Conservation (phyloP, 2,329 filamentous ascomycete species). For the Diaporthe ilicicola region DNA sequence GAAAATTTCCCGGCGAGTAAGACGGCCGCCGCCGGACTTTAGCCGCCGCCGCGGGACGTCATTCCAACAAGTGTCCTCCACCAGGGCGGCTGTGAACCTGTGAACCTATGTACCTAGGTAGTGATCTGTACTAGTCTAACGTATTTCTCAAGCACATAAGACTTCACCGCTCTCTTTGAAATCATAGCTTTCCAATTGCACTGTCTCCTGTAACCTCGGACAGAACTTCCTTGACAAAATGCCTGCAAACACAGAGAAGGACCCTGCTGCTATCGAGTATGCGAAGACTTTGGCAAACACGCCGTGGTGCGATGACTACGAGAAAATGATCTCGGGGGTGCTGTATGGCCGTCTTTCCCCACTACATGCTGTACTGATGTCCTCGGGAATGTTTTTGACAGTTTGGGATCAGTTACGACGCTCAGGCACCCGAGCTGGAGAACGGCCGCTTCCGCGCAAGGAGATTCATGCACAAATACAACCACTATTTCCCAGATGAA, state of each 20-base stretch:
- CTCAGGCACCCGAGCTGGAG: constrained; percentile 56
- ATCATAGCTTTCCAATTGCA: neutral
- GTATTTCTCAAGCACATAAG: neutral
- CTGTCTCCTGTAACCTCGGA: neutral
- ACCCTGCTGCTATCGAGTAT: constrained; percentile 51
- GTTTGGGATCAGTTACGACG: constrained; percentile 55
- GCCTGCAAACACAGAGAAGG: constrained; percentile 50
- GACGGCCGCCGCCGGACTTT: neutral
- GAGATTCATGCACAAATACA: constrained; percentile 66
- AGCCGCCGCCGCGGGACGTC: constrained; percentile 1
- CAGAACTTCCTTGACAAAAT: constrained; percentile 36
- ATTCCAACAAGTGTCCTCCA: constrained; percentile 12
- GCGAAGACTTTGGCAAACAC: constrained; percentile 59
- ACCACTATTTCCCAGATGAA: constrained; percentile 61
- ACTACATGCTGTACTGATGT: neutral
- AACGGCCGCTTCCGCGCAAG: constrained; percentile 62
- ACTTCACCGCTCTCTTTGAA: neutral
- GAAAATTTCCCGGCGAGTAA: constrained; percentile 1
- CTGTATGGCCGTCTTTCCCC: constrained; percentile 50
- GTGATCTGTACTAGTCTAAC: neutral
- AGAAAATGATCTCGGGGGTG: constrained; percentile 72
- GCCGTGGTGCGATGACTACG: constrained; percentile 68
- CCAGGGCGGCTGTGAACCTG: constrained; percentile 9
- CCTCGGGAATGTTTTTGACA: constrained; percentile 7
- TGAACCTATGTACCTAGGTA: neutral